phyloP scores from a whole-genome alignment of 208 protist genomes.

The Strigomonas culicis region DNA sequence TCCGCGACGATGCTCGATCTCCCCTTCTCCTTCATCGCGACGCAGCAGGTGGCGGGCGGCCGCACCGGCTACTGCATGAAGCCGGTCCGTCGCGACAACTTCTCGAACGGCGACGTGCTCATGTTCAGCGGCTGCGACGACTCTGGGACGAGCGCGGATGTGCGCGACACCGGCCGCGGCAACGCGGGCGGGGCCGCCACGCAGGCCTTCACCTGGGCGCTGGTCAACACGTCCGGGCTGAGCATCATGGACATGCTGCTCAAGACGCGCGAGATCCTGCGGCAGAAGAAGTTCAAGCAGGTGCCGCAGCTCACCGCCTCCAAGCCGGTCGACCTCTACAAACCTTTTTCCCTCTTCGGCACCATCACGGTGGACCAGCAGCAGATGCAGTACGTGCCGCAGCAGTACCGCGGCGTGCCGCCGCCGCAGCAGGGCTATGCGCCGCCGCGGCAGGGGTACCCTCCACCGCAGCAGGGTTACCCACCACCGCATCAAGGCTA shows the following conservation, averaged over 20 bases:
- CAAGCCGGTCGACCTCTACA: slow-evolving; percentile 87
- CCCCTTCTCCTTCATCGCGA: slow-evolving; percentile 72
- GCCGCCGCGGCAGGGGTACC: slow-evolving; percentile 18
- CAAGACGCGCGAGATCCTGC: slow-evolving; percentile 71
- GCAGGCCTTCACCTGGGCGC: slow-evolving; percentile 72
- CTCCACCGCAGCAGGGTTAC: slow-evolving; percentile 8
- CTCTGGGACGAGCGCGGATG: slow-evolving; percentile 68
- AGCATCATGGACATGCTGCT: slow-evolving; percentile 21
- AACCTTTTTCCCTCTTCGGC: slow-evolving; percentile 89
- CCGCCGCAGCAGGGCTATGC: slow-evolving; percentile 14
- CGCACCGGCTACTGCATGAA: slow-evolving; percentile 40
- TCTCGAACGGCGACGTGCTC: slow-evolving; percentile 74
- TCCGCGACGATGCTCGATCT: slow-evolving; percentile 88
- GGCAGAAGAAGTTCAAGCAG: slow-evolving; percentile 72
- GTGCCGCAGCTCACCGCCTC: slow-evolving; percentile 86
- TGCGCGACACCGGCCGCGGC: slow-evolving; percentile 24
- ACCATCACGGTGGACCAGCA: slow-evolving; percentile 61
- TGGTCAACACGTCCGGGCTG: slow-evolving; percentile 39
- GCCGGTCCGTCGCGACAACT: slow-evolving; percentile 66
- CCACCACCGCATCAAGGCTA: slow-evolving; percentile 1
- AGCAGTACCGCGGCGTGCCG: slow-evolving; percentile 42
- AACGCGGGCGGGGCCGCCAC: slow-evolving; percentile 83
- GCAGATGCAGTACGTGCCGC: slow-evolving; percentile 60
- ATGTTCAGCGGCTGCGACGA: slow-evolving; percentile 91
- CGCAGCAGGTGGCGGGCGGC: slow-evolving; percentile 12